Evolutionary conservation across 345 rosid genomes (phyloP).

Genomic region (Eucalyptus regnans): DNA sequence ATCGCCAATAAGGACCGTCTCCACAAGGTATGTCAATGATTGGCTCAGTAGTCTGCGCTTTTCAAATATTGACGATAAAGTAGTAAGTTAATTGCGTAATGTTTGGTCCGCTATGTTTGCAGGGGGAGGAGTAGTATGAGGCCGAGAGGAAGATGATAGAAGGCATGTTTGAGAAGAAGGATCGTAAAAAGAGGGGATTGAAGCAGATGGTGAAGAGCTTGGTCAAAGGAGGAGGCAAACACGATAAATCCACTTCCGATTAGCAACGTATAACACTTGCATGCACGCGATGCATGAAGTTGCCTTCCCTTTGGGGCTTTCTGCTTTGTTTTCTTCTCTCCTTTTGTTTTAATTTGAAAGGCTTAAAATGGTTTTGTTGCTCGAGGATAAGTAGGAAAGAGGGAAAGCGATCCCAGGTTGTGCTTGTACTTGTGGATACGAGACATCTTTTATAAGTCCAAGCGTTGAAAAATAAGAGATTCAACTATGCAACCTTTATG

Average conservation of each 20-base stretch:
- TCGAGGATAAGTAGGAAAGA: not conserved
- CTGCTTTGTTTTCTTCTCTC: not conserved
- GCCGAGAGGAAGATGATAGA: conserved; percentile 8
- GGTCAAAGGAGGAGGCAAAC: not conserved
- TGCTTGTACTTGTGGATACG: not conserved
- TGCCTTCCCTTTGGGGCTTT: not conserved
- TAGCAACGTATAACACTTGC: not conserved
- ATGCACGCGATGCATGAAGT: not conserved
- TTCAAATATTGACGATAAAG: not conserved
- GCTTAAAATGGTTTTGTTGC: not conserved
- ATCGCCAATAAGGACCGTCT: conserved; percentile 11
- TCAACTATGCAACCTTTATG: not conserved
- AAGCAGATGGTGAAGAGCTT: conserved; percentile 19
- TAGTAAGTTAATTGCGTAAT: not conserved
- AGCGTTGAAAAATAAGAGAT: not conserved
- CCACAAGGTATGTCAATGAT: conserved; percentile 8
- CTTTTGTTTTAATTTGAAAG: not conserved
- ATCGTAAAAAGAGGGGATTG: not conserved
- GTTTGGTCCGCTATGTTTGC: conserved; percentile 20
- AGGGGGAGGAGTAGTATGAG: conserved; percentile 30
- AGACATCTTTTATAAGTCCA: not conserved
- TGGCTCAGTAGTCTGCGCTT: not conserved
- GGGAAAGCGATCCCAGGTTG: not conserved
- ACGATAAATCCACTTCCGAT: not conserved
- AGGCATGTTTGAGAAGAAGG: not conserved